Evolutionary conservation across 2,329 filamentous ascomycete species (phyloP).

Genomic region (Exserohilum turcica): DNA sequence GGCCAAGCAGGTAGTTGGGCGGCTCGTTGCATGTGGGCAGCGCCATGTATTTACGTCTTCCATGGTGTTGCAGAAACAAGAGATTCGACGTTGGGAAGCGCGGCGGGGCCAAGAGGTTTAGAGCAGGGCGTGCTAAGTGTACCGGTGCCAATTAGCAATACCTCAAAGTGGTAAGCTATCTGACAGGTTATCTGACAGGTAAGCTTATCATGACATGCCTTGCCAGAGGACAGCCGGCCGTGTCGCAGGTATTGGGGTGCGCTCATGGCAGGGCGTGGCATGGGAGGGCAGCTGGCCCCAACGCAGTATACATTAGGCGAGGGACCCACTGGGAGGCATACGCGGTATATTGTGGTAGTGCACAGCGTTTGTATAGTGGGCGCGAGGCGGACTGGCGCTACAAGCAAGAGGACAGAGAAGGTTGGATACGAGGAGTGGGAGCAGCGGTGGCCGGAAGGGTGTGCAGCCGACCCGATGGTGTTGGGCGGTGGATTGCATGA

Average conservation of each 20-base stretch:
- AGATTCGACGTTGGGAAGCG: not conserved
- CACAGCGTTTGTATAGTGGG: too few species aligned
- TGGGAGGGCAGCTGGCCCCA: not conserved
- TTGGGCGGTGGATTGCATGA: not conserved
- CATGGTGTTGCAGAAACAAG: constrained; percentile 9
- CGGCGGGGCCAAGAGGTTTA: constrained; percentile 3
- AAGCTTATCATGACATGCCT: constrained; percentile 8
- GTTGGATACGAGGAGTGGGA: not conserved
- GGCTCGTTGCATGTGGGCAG: not conserved
- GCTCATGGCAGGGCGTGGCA: not conserved
- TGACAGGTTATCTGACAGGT: not conserved
- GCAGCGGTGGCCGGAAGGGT: not conserved
- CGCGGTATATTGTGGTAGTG: too few species aligned
- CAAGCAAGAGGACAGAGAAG: not conserved
- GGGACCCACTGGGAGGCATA: not conserved
- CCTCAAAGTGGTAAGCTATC: constrained; percentile 4
- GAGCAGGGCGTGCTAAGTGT: not conserved
- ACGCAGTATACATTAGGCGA: not conserved
- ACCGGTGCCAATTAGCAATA: constrained; percentile 2
- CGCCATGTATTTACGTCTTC: constrained; percentile 5
- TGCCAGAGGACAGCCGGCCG: not conserved
- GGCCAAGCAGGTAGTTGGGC: constrained; percentile 3
- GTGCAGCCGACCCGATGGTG: not conserved
- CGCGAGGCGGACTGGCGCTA: not conserved
- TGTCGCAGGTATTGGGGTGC: not conserved